phyloP scores from a whole-genome alignment of 495 filamentous ascomycete species.

The Jackrogersella minutella region DNA sequence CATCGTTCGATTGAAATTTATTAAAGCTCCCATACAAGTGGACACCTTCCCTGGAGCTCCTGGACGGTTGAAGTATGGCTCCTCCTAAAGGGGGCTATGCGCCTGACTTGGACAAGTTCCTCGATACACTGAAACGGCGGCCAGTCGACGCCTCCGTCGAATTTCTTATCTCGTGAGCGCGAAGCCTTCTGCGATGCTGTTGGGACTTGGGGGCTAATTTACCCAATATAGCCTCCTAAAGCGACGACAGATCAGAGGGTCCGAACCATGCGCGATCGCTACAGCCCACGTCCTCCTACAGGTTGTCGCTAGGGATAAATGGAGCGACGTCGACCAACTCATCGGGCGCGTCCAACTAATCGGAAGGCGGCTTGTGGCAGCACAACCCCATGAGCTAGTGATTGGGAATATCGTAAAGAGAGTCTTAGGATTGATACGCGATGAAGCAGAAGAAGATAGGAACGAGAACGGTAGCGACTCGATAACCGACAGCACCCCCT shows the following conservation, averaged over 20 bases:
- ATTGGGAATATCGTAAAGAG: slow-evolving; percentile 94
- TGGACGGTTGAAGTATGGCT: slow-evolving; percentile 46
- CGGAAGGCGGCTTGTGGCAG: slow-evolving; percentile 75
- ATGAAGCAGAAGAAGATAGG: slow-evolving; percentile 84
- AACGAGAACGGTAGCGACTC: slow-evolving; percentile 68
- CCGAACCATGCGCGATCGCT: slow-evolving; percentile 86
- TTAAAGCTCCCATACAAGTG: background rate
- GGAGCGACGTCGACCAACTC: slow-evolving; percentile 76
- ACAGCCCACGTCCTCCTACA: slow-evolving; percentile 86
- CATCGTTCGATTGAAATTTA: slow-evolving; percentile 4
- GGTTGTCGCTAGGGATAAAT: slow-evolving; percentile 77
- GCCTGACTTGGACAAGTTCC: slow-evolving; percentile 76
- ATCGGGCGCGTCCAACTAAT: slow-evolving; percentile 78
- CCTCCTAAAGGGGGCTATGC: slow-evolving; percentile 57
- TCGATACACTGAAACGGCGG: slow-evolving; percentile 75
- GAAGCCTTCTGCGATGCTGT: slow-evolving; percentile 8
- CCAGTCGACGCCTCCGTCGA: slow-evolving; percentile 82
- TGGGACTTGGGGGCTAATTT: slow-evolving; percentile 10
- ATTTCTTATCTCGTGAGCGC: slow-evolving; percentile 75
- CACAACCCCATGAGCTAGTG: slow-evolving; percentile 87
- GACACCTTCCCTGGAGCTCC: background rate
- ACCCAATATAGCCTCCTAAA: slow-evolving; percentile 74
- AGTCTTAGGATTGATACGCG: slow-evolving; percentile 87
- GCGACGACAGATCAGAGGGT: slow-evolving; percentile 84
- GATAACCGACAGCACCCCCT: slow-evolving; percentile 41